phyloP scores from a whole-genome alignment of 2,329 filamentous ascomycete species.

The Didymella keratinophila region DNA sequence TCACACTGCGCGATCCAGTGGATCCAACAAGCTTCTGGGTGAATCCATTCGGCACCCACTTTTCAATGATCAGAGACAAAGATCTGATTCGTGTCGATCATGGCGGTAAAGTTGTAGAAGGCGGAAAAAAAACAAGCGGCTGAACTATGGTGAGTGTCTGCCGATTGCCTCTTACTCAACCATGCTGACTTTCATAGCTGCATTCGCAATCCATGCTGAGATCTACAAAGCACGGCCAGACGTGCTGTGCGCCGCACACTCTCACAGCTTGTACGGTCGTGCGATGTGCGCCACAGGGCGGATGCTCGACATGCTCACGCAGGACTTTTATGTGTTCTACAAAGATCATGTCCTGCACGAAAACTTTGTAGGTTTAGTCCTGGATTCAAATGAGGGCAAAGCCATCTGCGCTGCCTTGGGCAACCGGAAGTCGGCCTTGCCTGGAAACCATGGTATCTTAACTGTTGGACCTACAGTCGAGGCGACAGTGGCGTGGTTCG shows the following conservation, averaged over 20 bases:
- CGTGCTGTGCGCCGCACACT: neutral
- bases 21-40: neutral
- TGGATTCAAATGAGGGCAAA: neutral
- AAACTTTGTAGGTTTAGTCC: neutral
- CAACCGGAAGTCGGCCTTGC: neutral
- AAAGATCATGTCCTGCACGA: neutral
- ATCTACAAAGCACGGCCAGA: neutral
- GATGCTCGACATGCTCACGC: no score
- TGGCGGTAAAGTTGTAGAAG: neutral
- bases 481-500: constrained; percentile 57
- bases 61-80: neutral
- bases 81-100: neutral
- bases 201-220: neutral
- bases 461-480: constrained; percentile 32
- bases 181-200: neutral
- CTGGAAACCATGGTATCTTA: neutral
- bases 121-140: neutral
- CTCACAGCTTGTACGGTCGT: neutral
- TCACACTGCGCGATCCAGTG: neutral
- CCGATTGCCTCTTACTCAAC: neutral
- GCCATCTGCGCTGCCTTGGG: neutral
- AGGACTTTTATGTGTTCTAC: neutral
- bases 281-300: neutral
- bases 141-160: neutral
- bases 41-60: neutral